Evolutionary conservation across 1,284 basidiomycete species (phyloP).

Genomic region (Cryptococcus wingfieldii): DNA sequence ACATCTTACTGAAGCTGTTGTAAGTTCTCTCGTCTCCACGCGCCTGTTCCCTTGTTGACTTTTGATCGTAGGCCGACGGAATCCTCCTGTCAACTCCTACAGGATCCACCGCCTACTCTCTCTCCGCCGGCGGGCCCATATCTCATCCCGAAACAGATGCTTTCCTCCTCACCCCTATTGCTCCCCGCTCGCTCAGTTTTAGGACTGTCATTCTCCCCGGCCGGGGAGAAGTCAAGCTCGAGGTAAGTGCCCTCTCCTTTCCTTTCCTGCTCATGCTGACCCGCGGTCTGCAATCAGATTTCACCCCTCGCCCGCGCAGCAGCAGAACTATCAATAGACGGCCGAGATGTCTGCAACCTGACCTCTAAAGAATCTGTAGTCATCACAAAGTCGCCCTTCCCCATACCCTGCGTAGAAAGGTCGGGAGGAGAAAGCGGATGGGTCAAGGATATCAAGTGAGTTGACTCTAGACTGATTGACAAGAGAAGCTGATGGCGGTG

Average conservation of each 20-base stretch:
- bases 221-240: constrained; percentile 73
- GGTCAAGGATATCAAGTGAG: constrained; percentile 86
- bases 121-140: constrained; percentile 93
- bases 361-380: constrained; percentile 78
- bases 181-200: constrained; percentile 88
- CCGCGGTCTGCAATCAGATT: constrained; percentile 56
- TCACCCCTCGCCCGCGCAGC: constrained; percentile 76
- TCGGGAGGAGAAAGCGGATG: constrained; percentile 86
- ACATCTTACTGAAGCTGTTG: constrained; percentile 90
- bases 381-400: constrained; percentile 78
- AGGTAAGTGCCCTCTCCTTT: constrained; percentile 54
- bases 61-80: constrained; percentile 70
- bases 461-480: not conserved
- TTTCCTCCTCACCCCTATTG: constrained; percentile 88
- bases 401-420: constrained; percentile 87
- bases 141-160: constrained; percentile 89
- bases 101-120: constrained; percentile 93
- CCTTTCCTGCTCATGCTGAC: not conserved
- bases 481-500: not conserved
- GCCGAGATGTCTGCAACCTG: constrained; percentile 73
- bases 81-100: constrained; percentile 94
- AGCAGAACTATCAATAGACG: constrained; percentile 89
- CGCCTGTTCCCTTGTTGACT: not conserved
- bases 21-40: constrained; percentile 52
- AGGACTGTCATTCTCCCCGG: constrained; percentile 82